These are phyloP conservation scores for Xanthoconium purpureum DNA, from an alignment of 768 basidiomycete genomes.

Conservation along the genomic window DNA sequence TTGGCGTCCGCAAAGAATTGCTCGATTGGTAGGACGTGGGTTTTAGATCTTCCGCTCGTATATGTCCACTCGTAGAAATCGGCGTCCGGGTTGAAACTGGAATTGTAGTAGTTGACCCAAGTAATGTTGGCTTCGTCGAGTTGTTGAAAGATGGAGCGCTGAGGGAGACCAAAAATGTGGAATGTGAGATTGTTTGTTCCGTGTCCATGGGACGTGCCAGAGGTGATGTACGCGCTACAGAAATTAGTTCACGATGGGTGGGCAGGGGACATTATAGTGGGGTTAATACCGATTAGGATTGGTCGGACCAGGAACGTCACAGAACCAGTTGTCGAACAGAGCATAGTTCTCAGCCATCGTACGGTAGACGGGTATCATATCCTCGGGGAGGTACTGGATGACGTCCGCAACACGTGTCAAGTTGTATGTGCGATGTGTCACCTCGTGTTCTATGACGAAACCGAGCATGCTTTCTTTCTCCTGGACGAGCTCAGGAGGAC, in stretches of 20 bases:
- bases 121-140: slow-evolving; percentile 25
- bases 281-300: slow-evolving; percentile 24
- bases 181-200: slow-evolving; percentile 19
- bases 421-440: slow-evolving; percentile 11
- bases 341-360: slow-evolving; percentile 25
- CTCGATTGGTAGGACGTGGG: slow-evolving; percentile 15
- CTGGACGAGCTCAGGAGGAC: background rate
- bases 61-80: slow-evolving; percentile 23
- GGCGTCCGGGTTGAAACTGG: slow-evolving; percentile 26
- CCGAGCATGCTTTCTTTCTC: slow-evolving; percentile 19
- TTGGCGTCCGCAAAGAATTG: slow-evolving; percentile 21
- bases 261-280: background rate
- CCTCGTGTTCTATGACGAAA: slow-evolving; percentile 20
- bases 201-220: slow-evolving; percentile 26
- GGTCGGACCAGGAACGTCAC: slow-evolving; percentile 26
- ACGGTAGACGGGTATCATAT: slow-evolving; percentile 23
- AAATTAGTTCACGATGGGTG: background rate
- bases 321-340: slow-evolving; percentile 25
- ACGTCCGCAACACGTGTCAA: slow-evolving; percentile 17
- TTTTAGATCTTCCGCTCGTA: slow-evolving; percentile 12
- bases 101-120: slow-evolving; percentile 28
- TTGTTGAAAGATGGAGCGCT: slow-evolving; percentile 28
- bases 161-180: slow-evolving; percentile 19
- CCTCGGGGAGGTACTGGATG: slow-evolving; percentile 21
- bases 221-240: slow-evolving; percentile 24